Evolutionary conservation across 768 basidiomycete genomes (phyloP).

Genomic region (Suillus luteus): DNA sequence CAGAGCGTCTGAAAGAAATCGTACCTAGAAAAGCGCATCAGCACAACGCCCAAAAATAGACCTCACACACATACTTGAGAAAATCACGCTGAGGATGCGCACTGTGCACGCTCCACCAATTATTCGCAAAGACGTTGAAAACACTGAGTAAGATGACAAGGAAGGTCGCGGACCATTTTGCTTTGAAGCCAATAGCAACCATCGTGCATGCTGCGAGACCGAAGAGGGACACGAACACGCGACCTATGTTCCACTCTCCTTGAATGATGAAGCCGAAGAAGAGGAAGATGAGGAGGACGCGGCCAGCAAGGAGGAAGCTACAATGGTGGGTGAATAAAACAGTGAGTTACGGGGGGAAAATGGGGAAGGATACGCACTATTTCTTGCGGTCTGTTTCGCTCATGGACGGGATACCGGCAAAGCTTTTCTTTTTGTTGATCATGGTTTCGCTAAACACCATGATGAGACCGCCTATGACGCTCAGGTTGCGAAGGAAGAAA

Average conservation of each 20-base stretch:
- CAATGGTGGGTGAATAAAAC: slow-evolving; percentile 3
- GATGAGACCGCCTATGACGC: slow-evolving; percentile 95
- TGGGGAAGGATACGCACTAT: slow-evolving; percentile 64
- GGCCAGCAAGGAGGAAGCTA: slow-evolving; percentile 96
- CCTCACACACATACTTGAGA: slow-evolving; percentile 73
- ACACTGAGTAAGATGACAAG: slow-evolving; percentile 87
- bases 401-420: slow-evolving; percentile 87
- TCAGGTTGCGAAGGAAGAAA: slow-evolving; percentile 99
- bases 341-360: background rate
- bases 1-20: slow-evolving; percentile 99
- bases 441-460: slow-evolving; percentile 99
- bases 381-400: slow-evolving; percentile 97
- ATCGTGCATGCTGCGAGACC: slow-evolving; percentile 92
- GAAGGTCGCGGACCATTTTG: slow-evolving; percentile 98
- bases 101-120: slow-evolving; percentile 95
- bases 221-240: slow-evolving; percentile 85
- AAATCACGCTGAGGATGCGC: slow-evolving; percentile 96
- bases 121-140: slow-evolving; percentile 98
- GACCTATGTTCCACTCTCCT: slow-evolving; percentile 85
- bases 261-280: slow-evolving; percentile 98
- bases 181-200: slow-evolving; percentile 99
- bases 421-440: slow-evolving; percentile 81
- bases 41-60: slow-evolving; percentile 12
- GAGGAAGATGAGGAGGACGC: slow-evolving; percentile 96
- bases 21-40: slow-evolving; percentile 57